Conservation (phyloP, 2,329 filamentous ascomycete genomes). For the Beauveria sp. region DNA sequence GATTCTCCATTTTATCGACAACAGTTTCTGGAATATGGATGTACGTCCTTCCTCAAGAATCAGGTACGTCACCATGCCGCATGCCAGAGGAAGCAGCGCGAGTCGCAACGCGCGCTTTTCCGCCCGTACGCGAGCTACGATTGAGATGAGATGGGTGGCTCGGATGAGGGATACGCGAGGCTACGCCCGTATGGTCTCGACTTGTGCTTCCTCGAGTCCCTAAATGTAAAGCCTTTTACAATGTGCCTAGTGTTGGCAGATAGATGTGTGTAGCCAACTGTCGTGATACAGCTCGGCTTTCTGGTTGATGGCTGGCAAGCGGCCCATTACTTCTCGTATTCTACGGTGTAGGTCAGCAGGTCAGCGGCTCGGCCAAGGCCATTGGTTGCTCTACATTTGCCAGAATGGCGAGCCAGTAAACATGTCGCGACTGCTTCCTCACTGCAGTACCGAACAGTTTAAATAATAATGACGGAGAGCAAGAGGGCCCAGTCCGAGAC, state of each 20-base stretch:
- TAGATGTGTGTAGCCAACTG: not conserved
- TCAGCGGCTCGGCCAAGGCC: not conserved
- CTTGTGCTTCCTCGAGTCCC: not conserved
- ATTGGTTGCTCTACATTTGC: not conserved
- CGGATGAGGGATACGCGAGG: not conserved
- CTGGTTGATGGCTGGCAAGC: not conserved
- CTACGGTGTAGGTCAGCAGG: not conserved
- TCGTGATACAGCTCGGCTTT: not conserved
- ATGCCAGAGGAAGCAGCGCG: not conserved
- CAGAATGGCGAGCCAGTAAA: not conserved
- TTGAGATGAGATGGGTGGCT: not conserved
- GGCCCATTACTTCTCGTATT: not conserved
- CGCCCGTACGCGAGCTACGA: not conserved
- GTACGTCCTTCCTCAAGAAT: not conserved
- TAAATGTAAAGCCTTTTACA: too few species aligned
- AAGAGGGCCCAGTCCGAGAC: not conserved
- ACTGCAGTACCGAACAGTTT: not conserved
- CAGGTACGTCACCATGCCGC: not conserved
- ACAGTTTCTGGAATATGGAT: too few species aligned
- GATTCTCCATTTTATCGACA: not conserved
- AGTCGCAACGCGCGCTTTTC: not conserved
- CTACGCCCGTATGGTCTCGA: not conserved
- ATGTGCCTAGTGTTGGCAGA: too few species aligned
- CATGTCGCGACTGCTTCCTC: not conserved
- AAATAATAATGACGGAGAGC: not conserved